phyloP scores from a whole-genome alignment of 2,329 filamentous ascomycete species.

The Ceratocystiopsis sp. region DNA sequence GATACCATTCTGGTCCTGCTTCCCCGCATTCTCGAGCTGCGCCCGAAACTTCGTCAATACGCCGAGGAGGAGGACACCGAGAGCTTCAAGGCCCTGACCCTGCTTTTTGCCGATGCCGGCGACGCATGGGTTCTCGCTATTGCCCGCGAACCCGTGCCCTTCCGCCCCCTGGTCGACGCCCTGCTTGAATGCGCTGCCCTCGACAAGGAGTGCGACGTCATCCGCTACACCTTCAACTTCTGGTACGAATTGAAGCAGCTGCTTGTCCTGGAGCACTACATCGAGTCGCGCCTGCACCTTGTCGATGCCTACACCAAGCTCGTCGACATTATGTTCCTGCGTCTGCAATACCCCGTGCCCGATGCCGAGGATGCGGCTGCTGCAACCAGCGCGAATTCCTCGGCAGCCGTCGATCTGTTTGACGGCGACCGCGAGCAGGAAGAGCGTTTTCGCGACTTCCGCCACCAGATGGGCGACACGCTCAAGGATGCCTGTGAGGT shows the following conservation, averaged over 20 bases:
- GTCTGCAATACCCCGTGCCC: slow-evolving; percentile 70
- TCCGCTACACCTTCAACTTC: slow-evolving; percentile 87
- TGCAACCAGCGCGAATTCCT: slow-evolving; percentile 20
- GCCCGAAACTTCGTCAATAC: slow-evolving; percentile 57
- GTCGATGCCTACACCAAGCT: slow-evolving; percentile 74
- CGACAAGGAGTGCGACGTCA: slow-evolving; percentile 78
- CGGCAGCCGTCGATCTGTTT: slow-evolving; percentile 61
- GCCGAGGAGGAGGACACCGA: slow-evolving; percentile 73
- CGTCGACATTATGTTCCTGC: slow-evolving; percentile 82
- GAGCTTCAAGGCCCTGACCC: slow-evolving; percentile 71
- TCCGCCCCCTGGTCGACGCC: slow-evolving; percentile 71
- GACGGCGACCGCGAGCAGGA: slow-evolving; percentile 91
- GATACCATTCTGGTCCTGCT: slow-evolving; percentile 68
- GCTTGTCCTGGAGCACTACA: slow-evolving; percentile 77
- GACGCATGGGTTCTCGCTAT: slow-evolving; percentile 90
- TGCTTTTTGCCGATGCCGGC: slow-evolving; percentile 81
- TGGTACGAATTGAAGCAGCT: slow-evolving; percentile 99
- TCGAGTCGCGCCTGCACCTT: slow-evolving; percentile 58
- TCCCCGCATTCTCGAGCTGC: slow-evolving; percentile 60
- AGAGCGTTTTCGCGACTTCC: slow-evolving; percentile 91
- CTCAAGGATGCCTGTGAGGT: slow-evolving; percentile 95
- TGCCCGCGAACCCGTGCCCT: slow-evolving; percentile 64
- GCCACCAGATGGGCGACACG: slow-evolving; percentile 94
- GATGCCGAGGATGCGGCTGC: slow-evolving; percentile 54
- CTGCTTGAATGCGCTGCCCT: slow-evolving; percentile 81